A percentile compares a stretch with the other conserved stretches of the same genome.
phyloP scores from a whole-genome alignment of 129 eudicot genomes.

The Calendula officinalis region DNA sequence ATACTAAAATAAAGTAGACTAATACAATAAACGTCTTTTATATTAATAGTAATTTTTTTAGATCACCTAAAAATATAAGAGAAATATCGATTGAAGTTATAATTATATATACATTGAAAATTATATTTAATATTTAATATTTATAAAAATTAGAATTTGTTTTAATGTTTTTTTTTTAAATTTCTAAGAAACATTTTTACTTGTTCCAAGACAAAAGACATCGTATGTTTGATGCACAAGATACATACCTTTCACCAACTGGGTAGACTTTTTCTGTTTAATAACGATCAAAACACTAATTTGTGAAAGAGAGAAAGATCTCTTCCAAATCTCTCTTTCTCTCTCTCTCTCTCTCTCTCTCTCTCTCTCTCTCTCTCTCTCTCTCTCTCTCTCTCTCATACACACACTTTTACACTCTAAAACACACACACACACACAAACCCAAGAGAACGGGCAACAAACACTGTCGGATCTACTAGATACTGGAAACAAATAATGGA shows the following conservation, averaged over 20 bases:
- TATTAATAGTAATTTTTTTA: too few relatives aligned
- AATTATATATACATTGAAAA: too few relatives aligned
- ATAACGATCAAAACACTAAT: constrained; percentile 26
- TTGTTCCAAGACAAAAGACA: constrained; percentile 27
- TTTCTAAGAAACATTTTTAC: neutral
- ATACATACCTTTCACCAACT: constrained; percentile 16
- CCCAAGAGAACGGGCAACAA: constrained; percentile 33
- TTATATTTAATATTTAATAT: too few relatives aligned
- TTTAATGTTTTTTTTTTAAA: neutral
- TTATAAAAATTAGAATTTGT: too few relatives aligned
- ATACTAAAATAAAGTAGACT: too few relatives aligned
- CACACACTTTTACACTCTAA: neutral
- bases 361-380: too few relatives aligned
- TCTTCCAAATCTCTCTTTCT: constrained; percentile 15
- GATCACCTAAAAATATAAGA: too few relatives aligned
- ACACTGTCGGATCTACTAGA: constrained; percentile 29
- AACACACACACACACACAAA: neutral
- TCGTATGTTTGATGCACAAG: constrained; percentile 19
- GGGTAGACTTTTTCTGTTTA: constrained; percentile 25
- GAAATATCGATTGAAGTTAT: too few relatives aligned
- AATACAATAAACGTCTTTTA: too few relatives aligned
- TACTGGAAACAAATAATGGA: constrained; percentile 45
- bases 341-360: too few relatives aligned
- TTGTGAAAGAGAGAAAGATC: constrained; percentile 22
- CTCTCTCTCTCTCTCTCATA: constrained; percentile 16